A percentile compares a stretch with the other conserved stretches of the same genome.
Evolutionary conservation across 163 green algal species (phyloP).

Genomic region (Chloroidium sp.): DNA sequence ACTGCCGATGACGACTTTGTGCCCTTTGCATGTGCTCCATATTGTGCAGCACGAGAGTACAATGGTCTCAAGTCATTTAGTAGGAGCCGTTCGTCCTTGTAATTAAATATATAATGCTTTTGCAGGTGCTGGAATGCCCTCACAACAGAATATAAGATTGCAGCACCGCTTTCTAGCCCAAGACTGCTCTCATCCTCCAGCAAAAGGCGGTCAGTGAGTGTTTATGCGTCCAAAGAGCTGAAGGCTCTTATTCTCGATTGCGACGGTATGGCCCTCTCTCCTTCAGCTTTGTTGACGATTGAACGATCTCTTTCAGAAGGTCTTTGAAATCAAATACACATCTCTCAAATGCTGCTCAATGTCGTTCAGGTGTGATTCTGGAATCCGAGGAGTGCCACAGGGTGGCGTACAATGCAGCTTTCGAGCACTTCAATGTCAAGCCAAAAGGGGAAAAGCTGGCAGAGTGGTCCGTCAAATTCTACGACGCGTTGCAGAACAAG

Average conservation of each 20-base stretch:
- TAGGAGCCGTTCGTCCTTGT: too few relatives aligned
- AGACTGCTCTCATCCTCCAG: too few relatives aligned
- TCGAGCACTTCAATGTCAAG: constrained; percentile 63
- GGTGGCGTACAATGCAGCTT: constrained; percentile 89
- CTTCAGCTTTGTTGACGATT: background rate
- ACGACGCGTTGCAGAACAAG: constrained; percentile 72
- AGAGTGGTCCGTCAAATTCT: constrained; percentile 70
- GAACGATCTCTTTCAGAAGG: background rate
- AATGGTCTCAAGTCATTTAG: too few relatives aligned
- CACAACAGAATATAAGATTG: too few relatives aligned
- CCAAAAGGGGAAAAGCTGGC: constrained; percentile 19
- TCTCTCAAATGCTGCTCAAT: background rate
- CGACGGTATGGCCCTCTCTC: constrained; percentile 34
- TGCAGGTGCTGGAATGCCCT: too few relatives aligned
- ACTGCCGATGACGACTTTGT: too few relatives aligned
- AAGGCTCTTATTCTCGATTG: constrained; percentile 71
- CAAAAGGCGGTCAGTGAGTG: too few relatives aligned
- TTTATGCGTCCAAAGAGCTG: constrained; percentile 8
- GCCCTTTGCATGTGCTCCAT: too few relatives aligned
- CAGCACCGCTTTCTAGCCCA: too few relatives aligned
- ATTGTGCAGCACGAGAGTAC: too few relatives aligned
- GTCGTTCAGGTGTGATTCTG: constrained; percentile 74
- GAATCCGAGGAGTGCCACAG: constrained; percentile 91
- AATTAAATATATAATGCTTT: too few relatives aligned
- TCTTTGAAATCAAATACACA: background rate